Evolutionary conservation across 1,284 basidiomycete genomes (phyloP), one percentile per base, ranked within the genome.

Genomic region (Cryptococcus sp.): DNA sequence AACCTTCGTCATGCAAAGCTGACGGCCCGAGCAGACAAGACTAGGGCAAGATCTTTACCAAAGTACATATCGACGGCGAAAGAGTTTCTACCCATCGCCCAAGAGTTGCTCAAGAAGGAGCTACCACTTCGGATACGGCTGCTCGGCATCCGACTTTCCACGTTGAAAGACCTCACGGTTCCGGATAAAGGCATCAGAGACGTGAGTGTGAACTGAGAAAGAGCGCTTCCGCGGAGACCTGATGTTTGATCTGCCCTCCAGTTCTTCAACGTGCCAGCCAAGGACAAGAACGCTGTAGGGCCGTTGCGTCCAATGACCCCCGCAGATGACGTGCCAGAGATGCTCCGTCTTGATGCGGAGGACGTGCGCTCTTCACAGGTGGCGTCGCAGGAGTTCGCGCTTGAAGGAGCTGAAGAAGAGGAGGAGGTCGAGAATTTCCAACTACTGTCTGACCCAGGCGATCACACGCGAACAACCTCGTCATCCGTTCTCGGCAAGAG

Each of bases 61-160:
- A 83, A 83, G 45, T 91, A 84, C 82, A 83, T 92, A 38, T 77
- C 82, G 15, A 87, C 81, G 57, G 87, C 89, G 66, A 87, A 88
- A 51, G 89, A 92, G 45, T 80, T 95, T 6, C 85, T 87, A 64
- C 80, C 84, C 85, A 85, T 85, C 49, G 91, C 89, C 1, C 86
- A 87, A 64, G 88, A 91, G 53, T 80, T 95, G n/a, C 78, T 96
- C 13, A 79, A 85, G 49, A 82, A 85, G 9, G 90, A 92, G 73
- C 76, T 89, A 13, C 91, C 90, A 0, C 71, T 92, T 21, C 85
- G 82, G 18, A 78, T 93, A 21, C 82, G 91, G 42, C 80, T 95
- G 4, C 86, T 95, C 55, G 91, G 91, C 2, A 78, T 95, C 23
- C 81, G 91, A 46, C 80, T 92, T 21, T 91, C 89, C 2, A 91